Percentiles rank a stretch among this genome's conserved stretches.
phyloP scores from a whole-genome alignment of 2,329 filamentous ascomycete species.

The Clarireedia paspali region DNA sequence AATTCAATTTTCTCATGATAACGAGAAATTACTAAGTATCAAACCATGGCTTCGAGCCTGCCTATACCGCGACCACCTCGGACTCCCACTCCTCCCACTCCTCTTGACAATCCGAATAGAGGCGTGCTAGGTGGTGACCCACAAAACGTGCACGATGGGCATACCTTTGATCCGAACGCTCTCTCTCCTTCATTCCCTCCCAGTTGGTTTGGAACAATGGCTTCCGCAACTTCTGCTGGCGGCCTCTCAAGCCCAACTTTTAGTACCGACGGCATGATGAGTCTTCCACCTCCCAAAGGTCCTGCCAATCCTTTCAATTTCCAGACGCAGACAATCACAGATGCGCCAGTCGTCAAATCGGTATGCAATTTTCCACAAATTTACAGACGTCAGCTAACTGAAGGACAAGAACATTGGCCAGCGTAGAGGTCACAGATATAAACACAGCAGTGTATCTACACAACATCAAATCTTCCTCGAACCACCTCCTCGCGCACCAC shows the following conservation, averaged over 20 bases:
- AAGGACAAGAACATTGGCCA: constrained; percentile 72
- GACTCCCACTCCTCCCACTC: constrained; percentile 56
- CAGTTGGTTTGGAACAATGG: constrained; percentile 29
- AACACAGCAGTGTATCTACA: constrained; percentile 84
- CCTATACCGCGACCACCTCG: constrained; percentile 53
- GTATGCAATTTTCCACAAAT: constrained; percentile 39
- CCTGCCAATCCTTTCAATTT: constrained; percentile 82
- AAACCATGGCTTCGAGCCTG: constrained; percentile 49
- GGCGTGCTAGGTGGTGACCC: constrained; percentile 7
- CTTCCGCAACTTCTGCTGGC: constrained; percentile 25
- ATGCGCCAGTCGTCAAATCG: constrained; percentile 64
- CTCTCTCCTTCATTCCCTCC: constrained; percentile 36
- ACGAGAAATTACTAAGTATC: constrained; percentile 8
- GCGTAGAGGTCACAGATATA: constrained; percentile 92
- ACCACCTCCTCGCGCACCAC: constrained; percentile 74
- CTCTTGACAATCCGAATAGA: constrained; percentile 31
- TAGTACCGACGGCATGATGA: constrained; percentile 28
- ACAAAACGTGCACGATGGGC: constrained; percentile 23
- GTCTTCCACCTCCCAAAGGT: constrained; percentile 21
- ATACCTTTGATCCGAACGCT: constrained; percentile 35
- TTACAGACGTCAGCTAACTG: neutral
- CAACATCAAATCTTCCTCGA: constrained; percentile 94
- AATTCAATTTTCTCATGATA: constrained; percentile 1
- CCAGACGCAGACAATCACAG: constrained; percentile 71
- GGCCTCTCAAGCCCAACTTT: constrained; percentile 14